Percentiles rank a stretch among this genome's conserved stretches.
These are phyloP conservation scores for Colletotrichum acutatum DNA, from an alignment of 2,329 filamentous ascomycete genomes.

Conservation along the genomic window DNA sequence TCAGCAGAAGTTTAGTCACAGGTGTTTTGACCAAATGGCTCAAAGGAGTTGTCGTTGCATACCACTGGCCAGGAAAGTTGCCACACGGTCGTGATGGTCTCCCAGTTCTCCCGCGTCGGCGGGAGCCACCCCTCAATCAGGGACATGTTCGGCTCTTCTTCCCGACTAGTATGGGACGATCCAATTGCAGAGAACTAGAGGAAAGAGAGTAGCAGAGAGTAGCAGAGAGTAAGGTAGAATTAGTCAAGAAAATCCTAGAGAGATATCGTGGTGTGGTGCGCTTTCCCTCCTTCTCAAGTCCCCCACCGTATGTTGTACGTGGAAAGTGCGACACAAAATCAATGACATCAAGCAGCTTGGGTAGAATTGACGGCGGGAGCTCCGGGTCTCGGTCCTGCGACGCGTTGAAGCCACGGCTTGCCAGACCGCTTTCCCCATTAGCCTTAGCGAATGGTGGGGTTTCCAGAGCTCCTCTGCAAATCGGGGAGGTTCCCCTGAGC, in stretches of 20 bases:
- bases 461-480: not conserved
- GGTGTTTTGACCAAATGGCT: not conserved
- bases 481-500: not conserved
- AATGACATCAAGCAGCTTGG: slow-evolving; percentile 7
- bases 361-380: not conserved
- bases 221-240: not conserved
- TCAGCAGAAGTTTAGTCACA: not conserved
- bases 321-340: not conserved
- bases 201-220: not conserved
- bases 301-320: not conserved
- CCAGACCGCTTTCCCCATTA: not conserved
- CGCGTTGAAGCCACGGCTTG: not conserved
- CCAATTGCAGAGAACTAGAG: not conserved
- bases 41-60: slow-evolving; percentile 36
- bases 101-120: slow-evolving; percentile 67
- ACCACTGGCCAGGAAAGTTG: slow-evolving; percentile 64
- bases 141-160: slow-evolving; percentile 49
- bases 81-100: slow-evolving; percentile 63
- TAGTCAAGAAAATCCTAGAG: not conserved
- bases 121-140: slow-evolving; percentile 67
- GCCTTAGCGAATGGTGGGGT: not conserved
- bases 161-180: no score
- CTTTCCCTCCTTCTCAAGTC: not conserved
- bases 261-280: not conserved
- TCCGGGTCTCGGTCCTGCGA: not conserved